Evolutionary conservation across 2,329 filamentous ascomycete species (phyloP), one percentile per base, ranked within the genome.

Genomic region (Verticillium nubilum): DNA sequence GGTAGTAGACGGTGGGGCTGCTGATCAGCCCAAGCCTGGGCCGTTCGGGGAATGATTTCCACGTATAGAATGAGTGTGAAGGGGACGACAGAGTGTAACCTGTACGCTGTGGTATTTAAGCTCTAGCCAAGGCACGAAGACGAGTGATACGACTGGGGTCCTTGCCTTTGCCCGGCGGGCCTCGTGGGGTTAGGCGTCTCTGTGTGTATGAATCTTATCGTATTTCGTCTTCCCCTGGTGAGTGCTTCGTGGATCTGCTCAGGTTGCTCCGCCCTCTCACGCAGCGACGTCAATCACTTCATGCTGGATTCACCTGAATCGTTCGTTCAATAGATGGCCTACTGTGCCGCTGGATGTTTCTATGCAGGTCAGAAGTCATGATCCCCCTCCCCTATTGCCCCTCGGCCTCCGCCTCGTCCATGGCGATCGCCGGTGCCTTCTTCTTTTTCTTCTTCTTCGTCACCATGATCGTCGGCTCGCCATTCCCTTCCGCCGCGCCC

Each of bases 391-490:
- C 42, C n/a, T 47, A 37, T 17, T 13, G 13, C 33, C 33, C 33
- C 42, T 47, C n/a, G n/a, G 42, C 25, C 17, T 23, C 52, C 13
- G n/a, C 52, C 35, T 57, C 61, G 12, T 63, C 59, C 9, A 47
- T 61, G n/a, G 59, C 61, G 35, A 57, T 58, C 31, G 58, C 59
- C 19, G 61, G 61, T 52, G 62, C 58, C 59, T 63, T 60, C 64
- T 64, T 71, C 60, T 63, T 74, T 62, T 76, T 77, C 67, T 76
- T 73, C 62, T 73, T 78, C 67, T 74, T 72, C 66, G 75, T 77
- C 6, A 73, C 67, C 61, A 76, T 76, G 4, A 71, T 64, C 4
- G 64, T 63, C 15, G 57, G 37, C 27, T 63, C 61, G 4, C 58
- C 62, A 15, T 47, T 52, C n/a, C 37, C 62, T 12, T 56, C 61